These are phyloP conservation scores for Gynandropsis gynandra DNA, from an alignment of 345 rosid species.

Conservation along the genomic window DNA sequence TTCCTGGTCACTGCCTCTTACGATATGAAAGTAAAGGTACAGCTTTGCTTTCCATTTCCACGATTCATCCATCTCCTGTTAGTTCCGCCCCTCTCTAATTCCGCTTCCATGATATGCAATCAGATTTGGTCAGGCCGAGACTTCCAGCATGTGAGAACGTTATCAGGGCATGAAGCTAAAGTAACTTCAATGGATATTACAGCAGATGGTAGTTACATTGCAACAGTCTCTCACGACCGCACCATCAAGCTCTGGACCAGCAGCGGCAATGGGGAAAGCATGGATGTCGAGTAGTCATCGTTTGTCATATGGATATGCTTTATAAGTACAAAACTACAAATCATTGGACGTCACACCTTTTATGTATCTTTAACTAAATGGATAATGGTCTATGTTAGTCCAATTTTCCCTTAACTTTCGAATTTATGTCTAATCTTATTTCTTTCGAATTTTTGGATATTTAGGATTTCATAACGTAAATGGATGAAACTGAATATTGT, in stretches of 20 bases:
- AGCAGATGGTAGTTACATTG: slow-evolving; percentile 54
- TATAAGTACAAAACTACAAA: too few relatives aligned
- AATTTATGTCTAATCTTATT: too few relatives aligned
- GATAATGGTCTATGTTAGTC: background rate
- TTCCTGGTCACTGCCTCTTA: slow-evolving; percentile 84
- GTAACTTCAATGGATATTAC: slow-evolving; percentile 59
- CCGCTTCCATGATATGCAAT: slow-evolving; percentile 12
- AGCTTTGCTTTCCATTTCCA: slow-evolving; percentile 15
- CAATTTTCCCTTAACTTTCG: background rate
- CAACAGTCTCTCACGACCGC: slow-evolving; percentile 67
- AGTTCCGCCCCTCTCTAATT: slow-evolving; percentile 18
- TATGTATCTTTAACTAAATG: too few relatives aligned
- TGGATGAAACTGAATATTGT: too few relatives aligned
- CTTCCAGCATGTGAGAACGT: slow-evolving; percentile 71
- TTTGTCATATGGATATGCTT: too few relatives aligned
- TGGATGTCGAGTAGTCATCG: slow-evolving; percentile 53
- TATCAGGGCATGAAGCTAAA: slow-evolving; percentile 81
- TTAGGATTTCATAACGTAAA: too few relatives aligned
- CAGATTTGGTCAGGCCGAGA: slow-evolving; percentile 96
- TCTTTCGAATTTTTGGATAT: too few relatives aligned
- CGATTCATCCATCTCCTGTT: background rate
- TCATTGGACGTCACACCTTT: too few relatives aligned
- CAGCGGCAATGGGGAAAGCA: slow-evolving; percentile 29
- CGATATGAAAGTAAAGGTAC: slow-evolving; percentile 89
- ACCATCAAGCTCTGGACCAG: slow-evolving; percentile 72